Conservation (phyloP, 2,329 filamentous ascomycete species). For the Penicillium sp. region DNA sequence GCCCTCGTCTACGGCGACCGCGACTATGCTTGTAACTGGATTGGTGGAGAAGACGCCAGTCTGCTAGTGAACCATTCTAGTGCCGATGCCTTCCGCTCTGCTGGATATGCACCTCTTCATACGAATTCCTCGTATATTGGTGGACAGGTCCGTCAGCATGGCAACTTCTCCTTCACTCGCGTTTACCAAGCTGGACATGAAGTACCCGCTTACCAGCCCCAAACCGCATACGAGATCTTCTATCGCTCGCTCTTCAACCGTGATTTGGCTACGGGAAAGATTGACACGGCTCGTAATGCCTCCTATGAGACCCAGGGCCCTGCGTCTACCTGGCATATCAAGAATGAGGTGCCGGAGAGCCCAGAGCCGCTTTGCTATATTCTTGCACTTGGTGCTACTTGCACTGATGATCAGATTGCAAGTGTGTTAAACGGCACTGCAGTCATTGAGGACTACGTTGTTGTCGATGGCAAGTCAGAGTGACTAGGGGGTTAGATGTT, state of each 20-base stretch:
- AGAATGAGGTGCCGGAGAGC: slow-evolving; percentile 44
- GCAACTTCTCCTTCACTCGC: slow-evolving; percentile 52
- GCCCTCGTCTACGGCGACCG: slow-evolving; percentile 60
- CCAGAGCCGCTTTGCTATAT: slow-evolving; percentile 50
- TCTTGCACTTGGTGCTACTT: slow-evolving; percentile 39
- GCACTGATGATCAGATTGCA: slow-evolving; percentile 47
- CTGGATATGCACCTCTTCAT: slow-evolving; percentile 52
- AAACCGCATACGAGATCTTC: slow-evolving; percentile 58
- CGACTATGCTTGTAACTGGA: slow-evolving; percentile 60
- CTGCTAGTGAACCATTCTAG: slow-evolving; percentile 51
- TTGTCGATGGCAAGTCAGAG: slow-evolving; percentile 33
- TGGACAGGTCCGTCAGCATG: slow-evolving; percentile 50
- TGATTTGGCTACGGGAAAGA: slow-evolving; percentile 58
- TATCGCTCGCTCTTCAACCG: slow-evolving; percentile 52
- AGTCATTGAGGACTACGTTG: slow-evolving; percentile 49
- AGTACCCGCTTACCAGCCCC: slow-evolving; percentile 57
- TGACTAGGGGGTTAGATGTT: background rate
- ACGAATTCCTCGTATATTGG: slow-evolving; percentile 47
- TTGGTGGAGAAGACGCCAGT: slow-evolving; percentile 56
- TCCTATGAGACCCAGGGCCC: slow-evolving; percentile 45
- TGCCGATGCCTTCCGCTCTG: slow-evolving; percentile 47
- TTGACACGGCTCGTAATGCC: slow-evolving; percentile 36
- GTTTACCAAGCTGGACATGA: slow-evolving; percentile 52
- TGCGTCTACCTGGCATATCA: slow-evolving; percentile 46
- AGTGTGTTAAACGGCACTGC: slow-evolving; percentile 49